Percentiles rank a stretch among this genome's conserved stretches.
Evolutionary conservation across 805 yeast genomes (phyloP).

Genomic region (Wickerhamiella nectarea): DNA sequence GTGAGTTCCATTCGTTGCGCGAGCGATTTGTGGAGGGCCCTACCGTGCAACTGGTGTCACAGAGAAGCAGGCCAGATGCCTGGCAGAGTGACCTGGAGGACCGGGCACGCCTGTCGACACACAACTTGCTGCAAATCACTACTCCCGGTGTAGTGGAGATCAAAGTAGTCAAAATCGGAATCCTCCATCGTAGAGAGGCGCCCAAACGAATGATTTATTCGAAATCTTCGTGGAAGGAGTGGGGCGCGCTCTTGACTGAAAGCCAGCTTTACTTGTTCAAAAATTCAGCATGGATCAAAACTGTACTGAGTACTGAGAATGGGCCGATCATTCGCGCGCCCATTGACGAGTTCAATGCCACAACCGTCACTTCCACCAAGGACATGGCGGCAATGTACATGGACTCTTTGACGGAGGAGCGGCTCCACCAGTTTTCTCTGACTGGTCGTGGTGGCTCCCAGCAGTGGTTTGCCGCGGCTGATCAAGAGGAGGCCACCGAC

Average conservation of each 20-base stretch:
- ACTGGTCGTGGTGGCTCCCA: conserved; percentile 24
- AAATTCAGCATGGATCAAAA: conserved; percentile 27
- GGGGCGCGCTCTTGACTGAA: conserved; percentile 32
- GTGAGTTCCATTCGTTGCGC: conserved; percentile 20
- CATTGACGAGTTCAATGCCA: conserved; percentile 28
- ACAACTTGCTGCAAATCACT: conserved; percentile 18
- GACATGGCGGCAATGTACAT: conserved; percentile 31
- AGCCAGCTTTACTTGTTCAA: conserved; percentile 31
- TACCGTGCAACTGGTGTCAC: conserved; percentile 26
- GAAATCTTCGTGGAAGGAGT: conserved; percentile 27
- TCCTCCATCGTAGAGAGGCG: conserved; percentile 25
- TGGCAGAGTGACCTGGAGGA: conserved; percentile 15
- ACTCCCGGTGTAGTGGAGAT: conserved; percentile 29
- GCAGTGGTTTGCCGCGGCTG: conserved; percentile 31
- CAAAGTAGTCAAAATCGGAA: conserved; percentile 29
- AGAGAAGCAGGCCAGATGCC: conserved; percentile 29
- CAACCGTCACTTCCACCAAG: conserved; percentile 26
- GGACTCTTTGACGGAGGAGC: conserved; percentile 10
- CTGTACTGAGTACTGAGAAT: conserved; percentile 14
- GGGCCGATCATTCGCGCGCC: conserved; percentile 23
- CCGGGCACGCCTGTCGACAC: conserved; percentile 16
- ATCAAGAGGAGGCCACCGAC: conserved; percentile 35
- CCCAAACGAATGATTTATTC: conserved; percentile 22
- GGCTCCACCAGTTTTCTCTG: conserved; percentile 20
- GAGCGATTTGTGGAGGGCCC: conserved; percentile 23